Conservation (phyloP, 192 early-diverging fungal species). For the Mortierella alpina region DNA sequence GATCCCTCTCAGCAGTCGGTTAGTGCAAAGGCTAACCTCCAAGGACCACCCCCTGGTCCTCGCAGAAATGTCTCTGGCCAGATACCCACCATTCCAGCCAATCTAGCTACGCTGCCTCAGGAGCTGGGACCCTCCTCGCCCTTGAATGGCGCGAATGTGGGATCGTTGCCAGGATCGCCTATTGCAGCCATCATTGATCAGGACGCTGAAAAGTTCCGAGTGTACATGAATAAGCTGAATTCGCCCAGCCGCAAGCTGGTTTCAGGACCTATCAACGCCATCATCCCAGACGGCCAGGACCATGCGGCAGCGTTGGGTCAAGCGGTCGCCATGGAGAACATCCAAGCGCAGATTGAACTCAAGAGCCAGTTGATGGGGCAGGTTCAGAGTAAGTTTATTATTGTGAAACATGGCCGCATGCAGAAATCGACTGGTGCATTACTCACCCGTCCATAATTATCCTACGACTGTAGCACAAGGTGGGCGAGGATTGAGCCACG, state of each 20-base stretch:
- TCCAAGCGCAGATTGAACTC: constrained; percentile 42
- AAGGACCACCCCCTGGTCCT: background rate
- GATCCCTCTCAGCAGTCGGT: constrained; percentile 8
- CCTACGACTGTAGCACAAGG: background rate
- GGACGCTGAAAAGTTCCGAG: constrained; percentile 49
- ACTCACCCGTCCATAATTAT: background rate
- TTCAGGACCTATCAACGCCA: background rate
- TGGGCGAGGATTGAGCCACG: background rate
- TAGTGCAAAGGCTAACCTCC: constrained; percentile 6
- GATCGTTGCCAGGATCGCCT: constrained; percentile 15
- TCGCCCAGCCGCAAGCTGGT: constrained; percentile 16
- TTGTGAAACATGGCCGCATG: background rate
- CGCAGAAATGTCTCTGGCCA: constrained; percentile 41
- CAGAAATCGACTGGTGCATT: background rate
- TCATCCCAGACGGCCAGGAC: constrained; percentile 11
- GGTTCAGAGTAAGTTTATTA: constrained; percentile 9
- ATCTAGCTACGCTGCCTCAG: background rate
- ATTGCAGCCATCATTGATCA: constrained; percentile 51
- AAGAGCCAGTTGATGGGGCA: constrained; percentile 33
- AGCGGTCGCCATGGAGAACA: constrained; percentile 48
- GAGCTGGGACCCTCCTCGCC: constrained; percentile 22
- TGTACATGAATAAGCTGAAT: constrained; percentile 42
- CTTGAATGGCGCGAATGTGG: background rate
- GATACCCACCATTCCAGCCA: constrained; percentile 19
- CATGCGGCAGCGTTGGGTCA: constrained; percentile 44